Base-by-base conservation (phyloP, 139 green algal species). In the Chlamydomonas eustigma region DNA sequence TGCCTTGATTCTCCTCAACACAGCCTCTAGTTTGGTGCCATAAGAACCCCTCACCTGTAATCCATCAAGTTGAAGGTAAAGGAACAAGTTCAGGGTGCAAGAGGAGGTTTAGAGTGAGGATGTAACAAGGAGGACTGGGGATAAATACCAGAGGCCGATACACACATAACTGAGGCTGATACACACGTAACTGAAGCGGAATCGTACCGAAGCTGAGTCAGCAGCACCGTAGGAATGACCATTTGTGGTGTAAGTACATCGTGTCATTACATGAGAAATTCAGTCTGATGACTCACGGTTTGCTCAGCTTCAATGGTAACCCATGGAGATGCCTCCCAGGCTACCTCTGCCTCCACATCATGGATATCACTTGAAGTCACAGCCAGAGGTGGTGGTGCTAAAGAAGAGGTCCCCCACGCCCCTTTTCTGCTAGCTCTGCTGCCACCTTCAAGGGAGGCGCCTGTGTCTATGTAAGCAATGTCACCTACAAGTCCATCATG, bases 11-110 rank as follows among this genome's bases (percentile, higher is more conserved):
- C 92, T 78, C 0, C 90, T 80, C 39, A 96, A 84, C 28, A 97
- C 85, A 1, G 92, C 89, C 70, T 95, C 92, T 1, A 93, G 70
- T 80, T 97, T 97, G 58, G 90, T 93, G 33, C 93, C 90, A 70
- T 92, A 97, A 0, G 69, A 88, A 28, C 93, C 91, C 4, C 58
- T 51, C 1, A 97, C 84, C 0, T 35, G 2, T 2, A 94, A 58
- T 0, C 25, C 30, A 18, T 18, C 12, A 18, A 18, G 44, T 18
- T 28, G 44, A 12, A 58, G 44, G 44, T n/a, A n/a, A n/a, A n/a
- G n/a, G n/a, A n/a, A n/a, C n/a, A n/a, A n/a, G n/a, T n/a, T n/a
- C n/a, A n/a, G n/a, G n/a, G n/a, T n/a, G n/a, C n/a, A n/a, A n/a
- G n/a, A n/a, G n/a, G n/a, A n/a, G n/a, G n/a, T n/a, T n/a, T n/a